These are phyloP conservation scores for Botrytis galanthina DNA, from an alignment of 2,329 filamentous ascomycete genomes.

Conservation along the genomic window DNA sequence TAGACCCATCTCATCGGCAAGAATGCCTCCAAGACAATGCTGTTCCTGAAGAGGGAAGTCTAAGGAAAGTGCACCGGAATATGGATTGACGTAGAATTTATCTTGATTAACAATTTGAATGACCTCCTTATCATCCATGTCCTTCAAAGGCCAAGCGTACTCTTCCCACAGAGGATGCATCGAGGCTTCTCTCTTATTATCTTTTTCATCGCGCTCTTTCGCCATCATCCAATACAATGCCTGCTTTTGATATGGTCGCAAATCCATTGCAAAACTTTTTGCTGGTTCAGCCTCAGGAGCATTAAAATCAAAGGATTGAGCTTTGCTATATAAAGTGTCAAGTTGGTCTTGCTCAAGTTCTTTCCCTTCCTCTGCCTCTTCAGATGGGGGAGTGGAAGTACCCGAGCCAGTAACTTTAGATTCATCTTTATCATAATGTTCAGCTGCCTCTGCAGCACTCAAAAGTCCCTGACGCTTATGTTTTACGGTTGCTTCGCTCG, in stretches of 20 bases:
- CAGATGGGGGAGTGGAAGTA: slow-evolving; percentile 50
- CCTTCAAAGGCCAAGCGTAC: slow-evolving; percentile 83
- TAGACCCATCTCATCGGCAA: slow-evolving; percentile 96
- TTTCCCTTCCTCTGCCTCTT: slow-evolving; percentile 73
- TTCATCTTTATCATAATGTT: slow-evolving; percentile 64
- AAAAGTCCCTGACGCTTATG: slow-evolving; percentile 82
- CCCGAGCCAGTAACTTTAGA: slow-evolving; percentile 39
- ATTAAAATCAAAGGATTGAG: slow-evolving; percentile 92
- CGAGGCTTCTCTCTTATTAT: slow-evolving; percentile 65
- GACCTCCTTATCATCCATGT: slow-evolving; percentile 78
- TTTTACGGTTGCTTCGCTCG: slow-evolving; percentile 71
- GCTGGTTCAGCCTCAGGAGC: slow-evolving; percentile 85
- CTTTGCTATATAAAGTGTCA: slow-evolving; percentile 90
- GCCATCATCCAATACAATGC: slow-evolving; percentile 94
- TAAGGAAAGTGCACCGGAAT: slow-evolving; percentile 88
- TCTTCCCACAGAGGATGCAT: slow-evolving; percentile 99
- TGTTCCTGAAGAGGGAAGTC: slow-evolving; percentile 93
- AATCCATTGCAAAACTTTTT: slow-evolving; percentile 74
- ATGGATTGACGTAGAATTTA: slow-evolving; percentile 93
- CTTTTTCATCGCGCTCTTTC: slow-evolving; percentile 80
- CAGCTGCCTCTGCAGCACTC: slow-evolving; percentile 82
- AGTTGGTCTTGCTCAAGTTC: slow-evolving; percentile 95
- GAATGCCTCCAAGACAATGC: slow-evolving; percentile 86
- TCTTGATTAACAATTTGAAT: slow-evolving; percentile 62
- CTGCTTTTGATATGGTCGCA: slow-evolving; percentile 94